Evolutionary conservation across 1,284 basidiomycete genomes (phyloP).

Genomic region (Rhodotorula sp.): DNA sequence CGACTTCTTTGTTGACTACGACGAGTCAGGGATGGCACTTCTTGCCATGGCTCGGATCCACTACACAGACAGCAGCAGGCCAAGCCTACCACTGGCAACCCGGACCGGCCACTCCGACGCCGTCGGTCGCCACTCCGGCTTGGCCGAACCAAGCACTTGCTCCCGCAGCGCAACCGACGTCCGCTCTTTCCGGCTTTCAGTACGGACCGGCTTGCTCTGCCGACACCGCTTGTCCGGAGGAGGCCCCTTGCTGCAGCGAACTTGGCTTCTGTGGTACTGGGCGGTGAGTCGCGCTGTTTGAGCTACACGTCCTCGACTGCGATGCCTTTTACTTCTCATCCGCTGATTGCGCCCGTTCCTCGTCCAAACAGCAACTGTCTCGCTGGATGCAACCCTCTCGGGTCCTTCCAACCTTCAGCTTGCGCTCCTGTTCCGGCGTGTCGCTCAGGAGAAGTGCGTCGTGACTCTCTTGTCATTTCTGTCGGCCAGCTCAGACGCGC

Average conservation of each 20-base stretch:
- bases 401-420: slow-evolving; percentile 62
- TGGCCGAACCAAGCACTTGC: background rate
- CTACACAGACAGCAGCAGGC: no score
- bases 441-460: slow-evolving; percentile 60
- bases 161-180: background rate
- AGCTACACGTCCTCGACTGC: background rate
- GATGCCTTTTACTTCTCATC: no score
- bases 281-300: slow-evolving; percentile 1
- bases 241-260: slow-evolving; percentile 72
- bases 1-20: background rate
- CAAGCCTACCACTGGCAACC: no score
- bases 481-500: no score
- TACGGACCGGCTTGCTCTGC: background rate
- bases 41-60: background rate
- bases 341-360: background rate
- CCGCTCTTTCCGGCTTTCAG: slow-evolving; percentile 9
- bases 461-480: background rate
- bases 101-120: no score
- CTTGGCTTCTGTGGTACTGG: slow-evolving; percentile 70
- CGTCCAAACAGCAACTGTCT: slow-evolving; percentile 59
- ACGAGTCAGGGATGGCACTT: background rate
- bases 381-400: slow-evolving; percentile 75
- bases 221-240: slow-evolving; percentile 55
- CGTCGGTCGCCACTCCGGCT: background rate
- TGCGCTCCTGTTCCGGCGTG: slow-evolving; percentile 73